Conservation (phyloP, 768 basidiomycete species). For the Lactarius psammicola region DNA sequence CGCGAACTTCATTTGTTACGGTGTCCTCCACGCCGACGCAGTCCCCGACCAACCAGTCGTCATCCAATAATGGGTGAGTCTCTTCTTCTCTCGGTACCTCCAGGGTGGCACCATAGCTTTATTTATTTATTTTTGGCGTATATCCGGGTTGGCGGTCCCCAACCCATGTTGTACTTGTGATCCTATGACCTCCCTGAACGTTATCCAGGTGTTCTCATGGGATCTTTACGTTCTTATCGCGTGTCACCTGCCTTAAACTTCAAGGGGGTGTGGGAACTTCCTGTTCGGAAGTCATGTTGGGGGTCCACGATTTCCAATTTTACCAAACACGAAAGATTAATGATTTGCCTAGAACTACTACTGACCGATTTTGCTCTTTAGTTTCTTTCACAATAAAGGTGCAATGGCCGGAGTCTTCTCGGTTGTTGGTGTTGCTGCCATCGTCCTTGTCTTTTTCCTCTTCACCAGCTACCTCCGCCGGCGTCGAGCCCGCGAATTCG, state of each 20-base stretch:
- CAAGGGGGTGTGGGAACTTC: neutral
- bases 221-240: neutral
- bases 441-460: slow-evolving; percentile 53
- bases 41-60: neutral
- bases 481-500: slow-evolving; percentile 61
- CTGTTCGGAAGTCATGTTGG: neutral
- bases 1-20: slow-evolving; percentile 26
- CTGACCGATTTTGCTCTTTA: slow-evolving; percentile 1
- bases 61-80: slow-evolving; percentile 29
- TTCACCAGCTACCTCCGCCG: slow-evolving; percentile 56
- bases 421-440: slow-evolving; percentile 61
- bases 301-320: neutral
- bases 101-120: neutral
- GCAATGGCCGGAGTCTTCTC: slow-evolving; percentile 73
- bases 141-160: neutral
- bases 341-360: neutral
- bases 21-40: slow-evolving; percentile 10
- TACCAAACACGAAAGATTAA: neutral
- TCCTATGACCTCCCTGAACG: neutral
- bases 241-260: neutral
- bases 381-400: slow-evolving; percentile 67
- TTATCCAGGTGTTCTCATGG: neutral
- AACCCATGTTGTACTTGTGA: neutral
- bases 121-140: neutral
- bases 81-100: neutral